phyloP scores from a whole-genome alignment of 2,329 filamentous ascomycete genomes.

The Fusarium sp. region DNA sequence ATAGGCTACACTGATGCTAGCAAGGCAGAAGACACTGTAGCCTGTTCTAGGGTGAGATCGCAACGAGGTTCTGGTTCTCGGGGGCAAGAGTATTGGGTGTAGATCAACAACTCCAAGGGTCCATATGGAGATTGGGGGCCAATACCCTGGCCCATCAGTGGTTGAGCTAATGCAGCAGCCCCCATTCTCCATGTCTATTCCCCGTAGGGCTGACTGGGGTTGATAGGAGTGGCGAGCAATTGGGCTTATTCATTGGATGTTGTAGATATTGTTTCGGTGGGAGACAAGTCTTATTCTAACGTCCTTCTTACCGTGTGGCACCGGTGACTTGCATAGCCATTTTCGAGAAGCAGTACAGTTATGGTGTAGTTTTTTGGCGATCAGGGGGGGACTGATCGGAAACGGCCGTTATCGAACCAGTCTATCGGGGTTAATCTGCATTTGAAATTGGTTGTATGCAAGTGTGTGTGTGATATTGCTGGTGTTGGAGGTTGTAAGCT shows the following conservation, averaged over 20 bases:
- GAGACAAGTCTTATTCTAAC: slow-evolving; percentile 19
- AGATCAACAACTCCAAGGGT: slow-evolving; percentile 36
- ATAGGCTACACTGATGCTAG: slow-evolving; percentile 40
- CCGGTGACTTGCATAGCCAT: slow-evolving; percentile 22
- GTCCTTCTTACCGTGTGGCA: slow-evolving; percentile 8
- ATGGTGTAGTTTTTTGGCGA: not conserved
- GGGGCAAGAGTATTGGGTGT: slow-evolving; percentile 32
- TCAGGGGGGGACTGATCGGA: slow-evolving; percentile 20
- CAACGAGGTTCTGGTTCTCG: slow-evolving; percentile 32
- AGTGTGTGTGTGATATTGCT: not conserved
- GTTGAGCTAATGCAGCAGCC: slow-evolving; percentile 41
- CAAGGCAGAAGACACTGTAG: slow-evolving; percentile 43
- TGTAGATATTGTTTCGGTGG: slow-evolving; percentile 2
- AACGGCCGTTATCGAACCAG: slow-evolving; percentile 15
- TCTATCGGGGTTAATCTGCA: slow-evolving; percentile 10
- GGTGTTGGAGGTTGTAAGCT: slow-evolving; percentile 7
- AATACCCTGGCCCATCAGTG: slow-evolving; percentile 40
- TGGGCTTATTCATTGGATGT: slow-evolving; percentile 15
- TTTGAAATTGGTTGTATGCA: not conserved
- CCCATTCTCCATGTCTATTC: slow-evolving; percentile 26
- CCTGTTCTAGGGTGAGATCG: slow-evolving; percentile 39
- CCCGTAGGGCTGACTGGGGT: slow-evolving; percentile 44
- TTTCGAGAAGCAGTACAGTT: slow-evolving; percentile 9
- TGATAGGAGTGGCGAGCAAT: slow-evolving; percentile 30
- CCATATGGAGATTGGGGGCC: slow-evolving; percentile 38